Evolutionary conservation across 129 eudicot genomes (phyloP).

Genomic region (Artemisia tridentata): DNA sequence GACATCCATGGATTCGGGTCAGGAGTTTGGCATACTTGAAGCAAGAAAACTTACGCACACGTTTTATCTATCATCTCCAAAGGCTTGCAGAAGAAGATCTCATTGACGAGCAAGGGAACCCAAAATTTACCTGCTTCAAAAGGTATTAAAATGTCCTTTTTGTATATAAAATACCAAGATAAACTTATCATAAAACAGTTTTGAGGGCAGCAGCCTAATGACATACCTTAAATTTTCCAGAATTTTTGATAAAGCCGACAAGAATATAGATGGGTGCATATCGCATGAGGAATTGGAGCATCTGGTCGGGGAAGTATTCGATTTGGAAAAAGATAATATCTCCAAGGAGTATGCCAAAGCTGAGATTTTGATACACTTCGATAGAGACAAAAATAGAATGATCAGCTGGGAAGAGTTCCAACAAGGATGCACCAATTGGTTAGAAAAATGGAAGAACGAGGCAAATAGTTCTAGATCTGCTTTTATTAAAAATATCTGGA

Average conservation of each 20-base stretch:
- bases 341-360: constrained; percentile 22
- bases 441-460: constrained; percentile 1
- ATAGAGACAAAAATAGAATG: constrained; percentile 9
- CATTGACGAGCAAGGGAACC: too few species aligned
- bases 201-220: too few species aligned
- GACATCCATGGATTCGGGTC: too few species aligned
- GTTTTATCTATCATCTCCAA: too few species aligned
- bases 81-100: too few species aligned
- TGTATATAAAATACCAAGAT: too few species aligned
- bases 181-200: too few species aligned
- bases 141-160: too few species aligned
- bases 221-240: not conserved
- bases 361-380: constrained; percentile 21
- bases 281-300: constrained; percentile 2
- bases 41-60: too few species aligned
- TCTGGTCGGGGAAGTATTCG: not conserved
- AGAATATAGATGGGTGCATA: not conserved
- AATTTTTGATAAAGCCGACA: not conserved
- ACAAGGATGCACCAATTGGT: constrained; percentile 20
- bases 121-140: too few species aligned
- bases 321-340: constrained; percentile 7
- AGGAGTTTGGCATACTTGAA: too few species aligned
- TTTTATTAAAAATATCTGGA: not conserved
- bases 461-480: not conserved
- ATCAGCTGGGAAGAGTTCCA: constrained; percentile 9